Evolutionary conservation across 1,284 basidiomycete genomes (phyloP).

Genomic region (Leccinum fallax): DNA sequence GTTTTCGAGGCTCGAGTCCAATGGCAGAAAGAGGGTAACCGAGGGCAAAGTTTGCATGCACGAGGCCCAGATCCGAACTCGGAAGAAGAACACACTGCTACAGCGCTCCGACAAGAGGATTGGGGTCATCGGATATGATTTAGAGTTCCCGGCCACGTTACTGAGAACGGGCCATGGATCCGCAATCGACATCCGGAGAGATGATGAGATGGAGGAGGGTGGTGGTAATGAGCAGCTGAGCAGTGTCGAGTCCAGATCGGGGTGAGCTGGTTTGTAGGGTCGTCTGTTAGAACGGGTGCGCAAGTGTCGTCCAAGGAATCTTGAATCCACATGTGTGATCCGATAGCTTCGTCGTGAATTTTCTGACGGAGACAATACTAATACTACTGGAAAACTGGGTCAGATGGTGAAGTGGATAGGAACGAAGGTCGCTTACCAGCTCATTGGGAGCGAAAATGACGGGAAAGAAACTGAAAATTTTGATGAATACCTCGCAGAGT

Average conservation of each 20-base stretch:
- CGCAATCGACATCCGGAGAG: conserved; percentile 11
- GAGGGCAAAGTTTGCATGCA: neutral
- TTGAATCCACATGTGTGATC: conserved; percentile 11
- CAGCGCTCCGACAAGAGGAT: conserved; percentile 8
- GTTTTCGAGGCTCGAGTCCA: neutral
- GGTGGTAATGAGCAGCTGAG: conserved; percentile 6
- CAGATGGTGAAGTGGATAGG: neutral
- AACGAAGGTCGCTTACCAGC: neutral
- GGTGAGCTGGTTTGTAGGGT: conserved; percentile 20
- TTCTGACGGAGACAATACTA: conserved; percentile 18
- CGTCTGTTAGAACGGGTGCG: conserved; percentile 14
- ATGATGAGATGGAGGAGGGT: neutral
- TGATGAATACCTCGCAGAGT: neutral
- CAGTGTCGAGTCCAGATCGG: conserved; percentile 11
- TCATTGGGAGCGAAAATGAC: neutral
- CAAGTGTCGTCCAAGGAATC: conserved; percentile 16
- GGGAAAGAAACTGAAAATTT: neutral
- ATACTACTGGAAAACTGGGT: conserved; percentile 2
- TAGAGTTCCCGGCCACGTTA: too few species aligned
- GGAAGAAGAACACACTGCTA: conserved; percentile 2
- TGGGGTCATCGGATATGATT: too few species aligned
- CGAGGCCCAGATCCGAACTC: too few species aligned
- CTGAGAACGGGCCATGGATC: too few species aligned
- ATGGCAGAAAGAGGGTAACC: neutral
- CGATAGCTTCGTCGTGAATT: conserved; percentile 12